phyloP scores from a whole-genome alignment of 2,329 filamentous ascomycete species.

The Paracoccidioides lutzii region DNA sequence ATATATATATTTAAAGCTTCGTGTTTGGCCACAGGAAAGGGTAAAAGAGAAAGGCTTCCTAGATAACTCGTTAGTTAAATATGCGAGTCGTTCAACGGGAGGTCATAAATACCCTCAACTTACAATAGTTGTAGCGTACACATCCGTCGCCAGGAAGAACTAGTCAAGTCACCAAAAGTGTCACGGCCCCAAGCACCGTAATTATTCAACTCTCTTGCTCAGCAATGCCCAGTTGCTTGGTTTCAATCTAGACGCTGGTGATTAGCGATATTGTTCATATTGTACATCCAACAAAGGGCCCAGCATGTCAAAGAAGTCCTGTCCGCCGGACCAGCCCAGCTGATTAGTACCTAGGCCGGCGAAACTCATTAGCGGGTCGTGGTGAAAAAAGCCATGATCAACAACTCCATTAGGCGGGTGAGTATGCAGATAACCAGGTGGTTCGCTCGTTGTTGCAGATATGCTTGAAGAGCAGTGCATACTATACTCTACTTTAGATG shows the following conservation, averaged over 20 bases:
- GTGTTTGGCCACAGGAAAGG: no score
- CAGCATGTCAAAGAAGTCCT: conserved; percentile 15
- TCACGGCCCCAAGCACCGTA: no score
- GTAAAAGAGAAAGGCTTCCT: no score
- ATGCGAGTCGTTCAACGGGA: no score
- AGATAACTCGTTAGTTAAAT: no score
- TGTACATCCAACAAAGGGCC: conserved; percentile 13
- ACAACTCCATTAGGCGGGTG: conserved; percentile 1
- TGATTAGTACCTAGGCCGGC: conserved; percentile 14
- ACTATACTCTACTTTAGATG: background rate
- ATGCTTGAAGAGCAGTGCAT: background rate
- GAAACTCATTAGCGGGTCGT: conserved; percentile 13
- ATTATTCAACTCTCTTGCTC: no score
- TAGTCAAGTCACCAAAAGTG: no score
- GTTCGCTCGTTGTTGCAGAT: background rate
- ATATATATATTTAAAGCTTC: no score
- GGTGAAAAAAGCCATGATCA: conserved; percentile 8
- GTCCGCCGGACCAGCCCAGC: conserved; percentile 14
- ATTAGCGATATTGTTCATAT: conserved; percentile 12
- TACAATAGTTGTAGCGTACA: no score
- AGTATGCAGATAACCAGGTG: background rate
- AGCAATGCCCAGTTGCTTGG: no score
- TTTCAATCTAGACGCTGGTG: background rate
- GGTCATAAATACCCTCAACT: no score
- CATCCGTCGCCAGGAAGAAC: no score